These are phyloP conservation scores for Volvox carteri DNA, from an alignment of 163 green algal species.

Conservation along the genomic window DNA sequence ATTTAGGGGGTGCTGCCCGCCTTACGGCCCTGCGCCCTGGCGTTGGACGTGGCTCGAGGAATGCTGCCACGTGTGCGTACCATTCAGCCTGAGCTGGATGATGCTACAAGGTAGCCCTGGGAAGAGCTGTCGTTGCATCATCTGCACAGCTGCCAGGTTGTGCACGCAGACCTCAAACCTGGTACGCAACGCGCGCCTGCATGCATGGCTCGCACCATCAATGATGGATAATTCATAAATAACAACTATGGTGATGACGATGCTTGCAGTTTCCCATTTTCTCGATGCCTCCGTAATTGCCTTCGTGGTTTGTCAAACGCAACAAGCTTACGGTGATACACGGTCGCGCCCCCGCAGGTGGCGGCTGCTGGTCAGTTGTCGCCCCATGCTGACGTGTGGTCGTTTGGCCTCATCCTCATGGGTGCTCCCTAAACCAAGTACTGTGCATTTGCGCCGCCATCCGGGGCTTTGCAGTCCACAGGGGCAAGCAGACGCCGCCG, in stretches of 20 bases:
- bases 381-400: constrained; percentile 10
- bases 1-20: too few relatives aligned
- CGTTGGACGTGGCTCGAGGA: too few relatives aligned
- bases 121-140: too few relatives aligned
- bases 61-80: too few relatives aligned
- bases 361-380: background rate
- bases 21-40: too few relatives aligned
- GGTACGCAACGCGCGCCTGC: background rate
- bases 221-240: too few relatives aligned
- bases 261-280: background rate
- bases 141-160: too few relatives aligned
- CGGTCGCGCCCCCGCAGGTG: background rate
- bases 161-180: too few relatives aligned
- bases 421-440: background rate
- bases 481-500: background rate
- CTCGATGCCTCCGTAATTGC: background rate
- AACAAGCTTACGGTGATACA: background rate
- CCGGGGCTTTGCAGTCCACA: background rate
- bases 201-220: background rate
- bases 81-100: too few relatives aligned
- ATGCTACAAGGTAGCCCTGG: too few relatives aligned
- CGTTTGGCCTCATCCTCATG: constrained; percentile 7
- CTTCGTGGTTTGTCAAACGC: background rate
- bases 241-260: too few relatives aligned
- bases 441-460: background rate